phyloP scores from a whole-genome alignment of 768 basidiomycete species.

The Gyrodon lividus region DNA sequence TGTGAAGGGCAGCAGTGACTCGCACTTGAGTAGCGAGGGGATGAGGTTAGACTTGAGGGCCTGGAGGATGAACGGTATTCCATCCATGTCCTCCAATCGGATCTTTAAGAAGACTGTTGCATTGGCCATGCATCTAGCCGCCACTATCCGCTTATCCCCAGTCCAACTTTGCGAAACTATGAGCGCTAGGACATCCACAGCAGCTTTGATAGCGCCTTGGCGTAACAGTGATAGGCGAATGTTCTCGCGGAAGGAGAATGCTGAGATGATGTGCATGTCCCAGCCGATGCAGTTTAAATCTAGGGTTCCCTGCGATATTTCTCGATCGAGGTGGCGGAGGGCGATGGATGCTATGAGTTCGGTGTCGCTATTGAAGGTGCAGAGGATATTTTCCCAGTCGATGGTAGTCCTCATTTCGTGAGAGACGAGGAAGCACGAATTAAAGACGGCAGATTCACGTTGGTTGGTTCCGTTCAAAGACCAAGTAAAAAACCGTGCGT shows the following conservation, averaged over 20 bases:
- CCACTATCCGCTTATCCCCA: constrained; percentile 8
- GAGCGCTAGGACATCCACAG: constrained; percentile 21
- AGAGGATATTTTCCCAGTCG: constrained; percentile 25
- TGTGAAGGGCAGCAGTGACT: constrained; percentile 16
- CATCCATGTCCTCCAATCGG: constrained; percentile 26
- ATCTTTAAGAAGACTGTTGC: constrained; percentile 15
- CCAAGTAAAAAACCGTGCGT: constrained; percentile 25
- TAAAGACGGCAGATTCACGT: constrained; percentile 31
- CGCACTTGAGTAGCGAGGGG: constrained; percentile 24
- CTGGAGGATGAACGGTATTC: constrained; percentile 24
- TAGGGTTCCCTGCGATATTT: constrained; percentile 17
- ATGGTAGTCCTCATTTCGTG: constrained; percentile 18
- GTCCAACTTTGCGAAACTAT: constrained; percentile 16
- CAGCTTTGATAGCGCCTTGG: constrained; percentile 24
- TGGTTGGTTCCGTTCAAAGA: constrained; percentile 9
- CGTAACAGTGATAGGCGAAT: constrained; percentile 20
- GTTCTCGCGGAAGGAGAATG: constrained; percentile 15
- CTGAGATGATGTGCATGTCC: constrained; percentile 29
- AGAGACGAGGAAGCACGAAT: constrained; percentile 27
- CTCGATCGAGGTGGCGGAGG: constrained; percentile 25
- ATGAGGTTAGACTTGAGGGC: constrained; percentile 22
- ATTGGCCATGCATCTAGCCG: constrained; percentile 23
- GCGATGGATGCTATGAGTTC: constrained; percentile 19
- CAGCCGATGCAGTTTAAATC: constrained; percentile 28
- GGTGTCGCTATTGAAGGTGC: constrained; percentile 19